These are phyloP conservation scores for Viola odorata DNA, from an alignment of 345 rosid genomes.

Conservation along the genomic window DNA sequence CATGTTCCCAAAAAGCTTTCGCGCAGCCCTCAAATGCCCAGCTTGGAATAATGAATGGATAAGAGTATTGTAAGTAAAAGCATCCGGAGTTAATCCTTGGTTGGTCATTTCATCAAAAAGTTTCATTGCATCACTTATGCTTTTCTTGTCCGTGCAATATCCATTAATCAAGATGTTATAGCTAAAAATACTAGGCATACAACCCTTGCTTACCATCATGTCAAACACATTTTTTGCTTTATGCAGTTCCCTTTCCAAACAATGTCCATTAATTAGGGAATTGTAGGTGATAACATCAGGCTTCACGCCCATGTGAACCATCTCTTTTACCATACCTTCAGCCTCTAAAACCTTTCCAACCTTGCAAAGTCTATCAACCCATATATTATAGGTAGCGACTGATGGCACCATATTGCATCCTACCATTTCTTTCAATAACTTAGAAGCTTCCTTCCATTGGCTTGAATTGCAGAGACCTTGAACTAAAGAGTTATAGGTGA, in stretches of 20 bases:
- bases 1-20: background rate
- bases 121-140: background rate
- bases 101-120: background rate
- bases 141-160: background rate
- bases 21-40: background rate
- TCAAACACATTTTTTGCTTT: background rate
- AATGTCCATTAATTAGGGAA: background rate
- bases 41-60: background rate
- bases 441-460: constrained; percentile 1
- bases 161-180: constrained; percentile 1
- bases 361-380: background rate
- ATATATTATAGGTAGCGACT: constrained; percentile 1
- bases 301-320: background rate
- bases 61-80: background rate
- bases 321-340: background rate
- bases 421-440: constrained; percentile 1
- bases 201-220: background rate
- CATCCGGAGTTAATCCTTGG: background rate
- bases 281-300: background rate
- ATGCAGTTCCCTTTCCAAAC: background rate
- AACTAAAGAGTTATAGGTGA: constrained; percentile 4
- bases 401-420: background rate
- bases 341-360: background rate
- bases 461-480: constrained; percentile 3
- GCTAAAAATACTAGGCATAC: background rate